Base-by-base conservation (phyloP, 2,329 filamentous ascomycete species). In the Pseudogymnoascus sp. region DNA sequence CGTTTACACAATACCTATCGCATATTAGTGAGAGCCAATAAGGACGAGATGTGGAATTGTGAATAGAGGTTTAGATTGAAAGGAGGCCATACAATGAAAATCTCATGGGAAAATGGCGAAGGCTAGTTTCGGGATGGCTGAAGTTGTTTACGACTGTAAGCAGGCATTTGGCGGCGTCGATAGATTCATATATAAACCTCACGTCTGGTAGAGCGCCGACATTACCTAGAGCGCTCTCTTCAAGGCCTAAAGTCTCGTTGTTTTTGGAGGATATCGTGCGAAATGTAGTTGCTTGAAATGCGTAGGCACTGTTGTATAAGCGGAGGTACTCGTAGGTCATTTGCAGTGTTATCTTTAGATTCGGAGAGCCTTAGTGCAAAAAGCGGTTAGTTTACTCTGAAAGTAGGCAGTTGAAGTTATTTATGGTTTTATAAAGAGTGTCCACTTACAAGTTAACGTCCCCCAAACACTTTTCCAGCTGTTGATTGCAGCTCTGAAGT, bases 301-400 rank as follows among this genome's bases (percentile, higher is more conserved):
- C 88, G 69, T 90, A 91, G 0, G 88, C 87, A 63, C 89, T 90
- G 59, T 87, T 88, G 71, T 91, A 91, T 0, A 91, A 78, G 5
- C 87, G 81, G 1, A 91, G 75, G 68, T 90, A 91, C 67, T 90
- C 86, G 68, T 89, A 90, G 0, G 86, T 88, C 68, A 91, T 79
- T 25, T 89, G 78, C 2, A 91, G 74, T 4, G 83, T 88, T 3
- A 84, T 83, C 70, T 89, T 89, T 65, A 90, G 81, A 5, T 83
- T 81, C 1, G 83, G 79, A 1, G 86, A 87, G 69, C 82, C 81
- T 83, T 61, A 7, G n/a, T 21, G 25, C 9, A 36, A 38, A 29
- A 65, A 36, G 62, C 63, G n/a, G 29, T 9, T 12, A 15, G 25
- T 61, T 13, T 17, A 9, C 15, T 25, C 36, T 39, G 10, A 44